phyloP scores from a whole-genome alignment of 768 basidiomycete species.

The Leccinum broughii region DNA sequence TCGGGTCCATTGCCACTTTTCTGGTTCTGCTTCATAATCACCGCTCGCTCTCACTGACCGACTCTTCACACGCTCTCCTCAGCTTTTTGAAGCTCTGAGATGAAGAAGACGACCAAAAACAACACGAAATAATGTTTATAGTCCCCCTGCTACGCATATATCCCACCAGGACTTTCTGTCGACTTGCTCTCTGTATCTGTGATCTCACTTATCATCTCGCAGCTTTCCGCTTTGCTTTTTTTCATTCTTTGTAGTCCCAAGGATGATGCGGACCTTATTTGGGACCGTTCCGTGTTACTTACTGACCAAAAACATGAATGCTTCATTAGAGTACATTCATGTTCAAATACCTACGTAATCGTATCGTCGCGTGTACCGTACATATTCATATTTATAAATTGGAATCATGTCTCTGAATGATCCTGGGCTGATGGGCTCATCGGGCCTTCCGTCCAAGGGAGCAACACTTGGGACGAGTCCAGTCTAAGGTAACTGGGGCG shows the following conservation, averaged over 20 bases:
- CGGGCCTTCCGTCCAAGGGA: too few relatives aligned
- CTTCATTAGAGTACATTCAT: constrained; percentile 8
- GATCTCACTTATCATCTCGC: neutral
- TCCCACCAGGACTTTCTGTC: neutral
- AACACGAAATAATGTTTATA: neutral
- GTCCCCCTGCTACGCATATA: neutral
- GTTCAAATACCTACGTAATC: constrained; percentile 11
- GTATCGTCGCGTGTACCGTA: constrained; percentile 4
- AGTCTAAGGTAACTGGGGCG: too few relatives aligned
- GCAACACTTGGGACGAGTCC: too few relatives aligned
- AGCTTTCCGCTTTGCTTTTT: neutral
- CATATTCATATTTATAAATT: neutral
- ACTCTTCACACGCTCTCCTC: neutral
- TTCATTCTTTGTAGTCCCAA: neutral
- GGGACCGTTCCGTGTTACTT: constrained; percentile 2
- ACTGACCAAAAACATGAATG: constrained; percentile 2
- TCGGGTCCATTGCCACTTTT: too few relatives aligned
- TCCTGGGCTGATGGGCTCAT: too few relatives aligned
- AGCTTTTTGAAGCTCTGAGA: constrained; percentile 9
- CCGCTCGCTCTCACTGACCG: neutral
- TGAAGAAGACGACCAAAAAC: neutral
- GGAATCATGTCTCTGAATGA: neutral
- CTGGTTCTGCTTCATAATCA: too few relatives aligned
- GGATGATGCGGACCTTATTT: constrained; percentile 6
- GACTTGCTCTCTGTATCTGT: constrained; percentile 3